Conservation (phyloP, 1,284 basidiomycete species). For the Cryptococcus sp. region DNA sequence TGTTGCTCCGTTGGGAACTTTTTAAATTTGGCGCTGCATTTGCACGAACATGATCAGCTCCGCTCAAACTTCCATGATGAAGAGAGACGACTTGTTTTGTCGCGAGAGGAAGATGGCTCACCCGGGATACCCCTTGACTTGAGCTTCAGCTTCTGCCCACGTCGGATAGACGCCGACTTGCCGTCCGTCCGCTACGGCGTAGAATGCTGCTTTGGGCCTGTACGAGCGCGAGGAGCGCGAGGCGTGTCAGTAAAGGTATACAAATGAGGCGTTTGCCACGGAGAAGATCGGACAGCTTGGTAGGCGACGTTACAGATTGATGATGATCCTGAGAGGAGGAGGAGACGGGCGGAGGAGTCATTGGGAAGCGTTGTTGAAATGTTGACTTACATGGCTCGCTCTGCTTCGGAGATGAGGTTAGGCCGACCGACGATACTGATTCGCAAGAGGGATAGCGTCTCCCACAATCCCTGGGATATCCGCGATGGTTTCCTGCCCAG, state of each 20-base stretch:
- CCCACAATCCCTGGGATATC: not conserved
- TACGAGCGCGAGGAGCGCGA: not conserved
- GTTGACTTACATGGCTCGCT: conserved; percentile 14
- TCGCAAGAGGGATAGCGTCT: not conserved
- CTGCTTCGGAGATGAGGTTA: not conserved
- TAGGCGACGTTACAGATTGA: no score
- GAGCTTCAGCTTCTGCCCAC: conserved; percentile 48
- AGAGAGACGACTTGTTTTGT: conserved; percentile 1
- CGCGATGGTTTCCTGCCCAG: not conserved
- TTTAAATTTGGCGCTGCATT: conserved; percentile 43
- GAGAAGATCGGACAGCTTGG: no score
- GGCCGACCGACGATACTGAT: not conserved
- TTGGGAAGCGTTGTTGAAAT: no score
- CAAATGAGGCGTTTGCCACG: no score
- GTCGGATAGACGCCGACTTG: conserved; percentile 46
- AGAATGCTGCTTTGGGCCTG: conserved; percentile 50
- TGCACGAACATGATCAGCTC: not conserved
- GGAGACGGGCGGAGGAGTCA: no score
- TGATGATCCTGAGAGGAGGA: no score
- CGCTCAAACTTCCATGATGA: not conserved
- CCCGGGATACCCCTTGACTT: conserved; percentile 46
- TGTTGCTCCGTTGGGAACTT: conserved; percentile 44
- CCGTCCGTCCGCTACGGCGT: conserved; percentile 46
- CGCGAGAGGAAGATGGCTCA: conserved; percentile 22
- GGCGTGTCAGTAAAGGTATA: no score